These are phyloP conservation scores for Saitozyma sp. DNA, from an alignment of 768 basidiomycete genomes.

Conservation along the genomic window DNA sequence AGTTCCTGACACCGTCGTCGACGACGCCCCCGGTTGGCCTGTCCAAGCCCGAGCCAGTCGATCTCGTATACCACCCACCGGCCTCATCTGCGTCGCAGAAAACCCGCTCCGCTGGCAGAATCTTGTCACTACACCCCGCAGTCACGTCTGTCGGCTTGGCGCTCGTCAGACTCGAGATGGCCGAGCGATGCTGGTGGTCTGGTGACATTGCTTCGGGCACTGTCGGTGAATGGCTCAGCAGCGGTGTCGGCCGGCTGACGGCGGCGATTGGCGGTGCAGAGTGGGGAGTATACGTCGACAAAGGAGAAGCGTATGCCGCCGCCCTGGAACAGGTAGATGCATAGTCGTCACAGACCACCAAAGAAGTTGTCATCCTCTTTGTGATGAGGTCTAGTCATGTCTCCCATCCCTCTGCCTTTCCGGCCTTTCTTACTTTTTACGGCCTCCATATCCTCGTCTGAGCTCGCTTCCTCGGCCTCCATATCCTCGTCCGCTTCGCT, in stretches of 20 bases:
- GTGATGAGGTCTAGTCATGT: constrained; percentile 1
- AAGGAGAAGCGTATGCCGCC: constrained; percentile 22
- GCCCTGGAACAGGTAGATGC: constrained; percentile 6
- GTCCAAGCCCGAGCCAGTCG: constrained; percentile 6
- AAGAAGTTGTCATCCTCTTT: constrained; percentile 18
- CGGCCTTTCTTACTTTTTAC: constrained; percentile 8
- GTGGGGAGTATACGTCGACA: constrained; percentile 30
- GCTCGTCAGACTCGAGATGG: constrained; percentile 75
- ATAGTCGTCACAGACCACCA: constrained; percentile 15
- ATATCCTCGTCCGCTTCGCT: constrained; percentile 16
- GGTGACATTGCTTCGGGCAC: neutral
- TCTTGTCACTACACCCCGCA: constrained; percentile 58
- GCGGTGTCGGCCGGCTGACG: constrained; percentile 49
- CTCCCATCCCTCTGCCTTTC: constrained; percentile 22
- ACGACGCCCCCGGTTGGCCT: constrained; percentile 5
- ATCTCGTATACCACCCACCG: constrained; percentile 36
- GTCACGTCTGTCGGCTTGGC: constrained; percentile 67
- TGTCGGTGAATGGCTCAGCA: constrained; percentile 57
- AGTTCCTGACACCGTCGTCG: neutral
- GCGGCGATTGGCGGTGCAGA: constrained; percentile 17
- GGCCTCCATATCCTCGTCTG: constrained; percentile 20
- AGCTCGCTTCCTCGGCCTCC: constrained; percentile 7
- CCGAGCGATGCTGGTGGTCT: constrained; percentile 55
- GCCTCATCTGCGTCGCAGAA: constrained; percentile 55
- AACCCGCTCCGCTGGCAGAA: constrained; percentile 71